Evolutionary conservation across 371 early-diverging fungal species (phyloP), one percentile per base, ranked within the genome.

Genomic region (Blyttiomyces sp.): DNA sequence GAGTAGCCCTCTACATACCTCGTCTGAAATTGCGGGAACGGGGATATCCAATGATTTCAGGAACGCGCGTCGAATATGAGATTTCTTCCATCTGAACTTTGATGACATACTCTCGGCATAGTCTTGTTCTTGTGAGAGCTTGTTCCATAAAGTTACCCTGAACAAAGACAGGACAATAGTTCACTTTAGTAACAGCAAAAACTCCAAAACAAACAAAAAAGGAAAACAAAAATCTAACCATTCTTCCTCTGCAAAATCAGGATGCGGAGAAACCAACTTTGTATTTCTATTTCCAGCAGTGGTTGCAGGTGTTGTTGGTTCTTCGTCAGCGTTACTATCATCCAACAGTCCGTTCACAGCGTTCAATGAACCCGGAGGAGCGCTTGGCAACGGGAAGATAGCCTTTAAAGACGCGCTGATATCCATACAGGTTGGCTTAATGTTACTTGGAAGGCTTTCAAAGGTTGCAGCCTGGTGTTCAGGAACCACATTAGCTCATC

Each of bases 1-100:
- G 53, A 28, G 45, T 35, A 32, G 34, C 7, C 49, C 23, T 13
- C 7, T 19, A 49, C 48, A 19, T 64, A 55, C 44, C 35, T 28
- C 35, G n/a, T n/a, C n/a, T n/a, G n/a, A n/a, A n/a, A n/a, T n/a
- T n/a, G n/a, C n/a, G n/a, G 28, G 42, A 23, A 60, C 59, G 21
- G 34, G 24, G 30, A 70, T 49, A 32, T 63, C 71, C 9, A 72
- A 58, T 17, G 71, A 60, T 17, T 63, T 51, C 51, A 75, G 50
- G 46, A 71, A 75, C 54, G 53, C 57, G 13, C 30, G 53, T 11
- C 73, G 55, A 27, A 69, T 64, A 21, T 36, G 39, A 2, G 69
- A 72, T 53, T 61, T 57, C 19, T 72, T 68, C 80, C 80, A 79
- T 31, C 77, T 52, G 48, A 79, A 74, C 17, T 58, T 61, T 23